Conservation (phyloP, 2,329 filamentous ascomycete genomes). For the Aurifilum marmelostoma region DNA sequence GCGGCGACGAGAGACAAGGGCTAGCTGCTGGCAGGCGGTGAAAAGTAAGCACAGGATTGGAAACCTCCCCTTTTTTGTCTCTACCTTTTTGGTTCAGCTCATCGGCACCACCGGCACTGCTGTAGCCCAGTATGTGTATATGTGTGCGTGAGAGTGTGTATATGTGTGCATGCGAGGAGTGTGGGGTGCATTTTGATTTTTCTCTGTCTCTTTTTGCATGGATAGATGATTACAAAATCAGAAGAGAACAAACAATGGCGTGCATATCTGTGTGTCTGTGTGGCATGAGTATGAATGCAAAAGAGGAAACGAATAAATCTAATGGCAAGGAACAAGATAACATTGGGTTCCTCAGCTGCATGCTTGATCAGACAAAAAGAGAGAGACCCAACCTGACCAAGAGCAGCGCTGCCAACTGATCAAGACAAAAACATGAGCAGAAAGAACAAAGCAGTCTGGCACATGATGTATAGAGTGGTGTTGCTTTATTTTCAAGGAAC, state of each 20-base stretch:
- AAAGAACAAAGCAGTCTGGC: neutral
- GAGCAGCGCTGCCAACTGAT: neutral
- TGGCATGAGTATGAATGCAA: neutral
- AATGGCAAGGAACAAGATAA: too few relatives aligned
- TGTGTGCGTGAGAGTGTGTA: too few relatives aligned
- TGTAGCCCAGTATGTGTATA: neutral
- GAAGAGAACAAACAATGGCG: neutral
- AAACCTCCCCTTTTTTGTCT: neutral
- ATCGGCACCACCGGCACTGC: neutral
- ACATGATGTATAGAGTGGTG: neutral
- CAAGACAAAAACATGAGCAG: neutral
- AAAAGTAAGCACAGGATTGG: neutral
- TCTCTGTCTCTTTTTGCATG: neutral
- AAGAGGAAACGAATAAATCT: too few relatives aligned
- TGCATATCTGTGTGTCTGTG: neutral
- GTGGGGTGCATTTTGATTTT: too few relatives aligned
- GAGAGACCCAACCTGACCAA: neutral
- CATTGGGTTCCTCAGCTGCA: too few relatives aligned
- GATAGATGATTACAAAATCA: neutral
- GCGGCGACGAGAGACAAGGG: constrained; percentile 39
- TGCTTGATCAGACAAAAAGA: neutral
- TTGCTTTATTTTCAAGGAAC: neutral
- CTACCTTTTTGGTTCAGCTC: neutral
- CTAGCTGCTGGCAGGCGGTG: constrained; percentile 29
- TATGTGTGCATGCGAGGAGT: too few relatives aligned